Base-by-base conservation (phyloP, 352 stramenopile species). In the Phytophthora citrophthora region DNA sequence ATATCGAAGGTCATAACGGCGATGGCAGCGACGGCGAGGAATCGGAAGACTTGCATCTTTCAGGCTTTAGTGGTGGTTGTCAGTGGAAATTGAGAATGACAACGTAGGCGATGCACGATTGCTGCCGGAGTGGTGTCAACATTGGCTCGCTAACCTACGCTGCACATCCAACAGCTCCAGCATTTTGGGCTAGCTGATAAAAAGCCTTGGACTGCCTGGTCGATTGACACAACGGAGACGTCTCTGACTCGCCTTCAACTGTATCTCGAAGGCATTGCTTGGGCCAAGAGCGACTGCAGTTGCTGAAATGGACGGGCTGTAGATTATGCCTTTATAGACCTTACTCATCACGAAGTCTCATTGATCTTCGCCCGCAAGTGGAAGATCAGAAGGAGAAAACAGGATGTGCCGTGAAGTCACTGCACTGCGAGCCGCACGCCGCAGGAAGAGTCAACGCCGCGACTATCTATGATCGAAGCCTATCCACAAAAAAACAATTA, bases 1-100 rank as follows among this genome's bases (percentile, higher is more conserved):
- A 41, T 48, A 18, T 72, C 24, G 46, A 72, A 16, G 16, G 40
- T 15, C 8, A 41, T 13, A 26, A 41, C 34, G 15, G 34, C 27
- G 40, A 68, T 13, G 32, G 46, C 26, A 20, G 18, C 32, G 26
- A 72, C 6, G 13, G 24, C 18, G 39, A 72, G 24, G 47, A 60
- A 29, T 11, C 31, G 32, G 18, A 53, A 43, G 11, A 56, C 45
- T 68, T 68, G 58, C 64, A 72, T 70, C 8, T 15, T 44, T 57
- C 16, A 20, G 52, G 29, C 29, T 59, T 47, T 16, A 23, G n/a
- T 51, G 58, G 4, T 56, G 51, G 15, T 61, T 53, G 36, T 24
- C 31, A 16, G 31, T 13, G 24, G 23, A 39, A 40, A 26, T 39
- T 13, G 15, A 11, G 13, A 41, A 41, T 41, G 36, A 9, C 12